Conservation (phyloP, 495 filamentous ascomycete genomes). For the Thermochaetoides thermophila region DNA sequence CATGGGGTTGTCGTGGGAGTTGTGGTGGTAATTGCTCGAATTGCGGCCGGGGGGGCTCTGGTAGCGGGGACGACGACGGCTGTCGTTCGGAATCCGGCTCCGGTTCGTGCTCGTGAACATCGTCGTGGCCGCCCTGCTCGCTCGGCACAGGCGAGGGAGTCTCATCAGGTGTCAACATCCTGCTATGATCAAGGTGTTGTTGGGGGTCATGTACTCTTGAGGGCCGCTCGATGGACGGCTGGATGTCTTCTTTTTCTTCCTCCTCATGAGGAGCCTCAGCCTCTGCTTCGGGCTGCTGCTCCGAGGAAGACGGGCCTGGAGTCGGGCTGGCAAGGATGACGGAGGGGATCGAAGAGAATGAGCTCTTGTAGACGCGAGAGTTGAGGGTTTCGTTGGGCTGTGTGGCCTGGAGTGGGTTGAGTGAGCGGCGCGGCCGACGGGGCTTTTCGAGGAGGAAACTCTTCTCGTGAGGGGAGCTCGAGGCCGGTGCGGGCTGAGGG, state of each 20-base stretch:
- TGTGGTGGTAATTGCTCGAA: constrained; percentile 3
- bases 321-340: constrained; percentile 33
- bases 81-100: not conserved
- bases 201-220: constrained; percentile 23
- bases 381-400: too few species aligned
- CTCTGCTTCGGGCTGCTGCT: not conserved
- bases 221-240: constrained; percentile 23
- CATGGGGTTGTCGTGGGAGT: not conserved
- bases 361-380: constrained; percentile 32
- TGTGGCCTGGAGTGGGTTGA: constrained; percentile 4
- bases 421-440: too few species aligned
- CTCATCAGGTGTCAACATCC: constrained; percentile 40
- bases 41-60: too few species aligned
- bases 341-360: constrained; percentile 36
- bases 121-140: constrained; percentile 6
- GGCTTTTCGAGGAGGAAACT: too few species aligned
- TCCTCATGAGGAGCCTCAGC: too few species aligned
- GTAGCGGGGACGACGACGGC: too few species aligned
- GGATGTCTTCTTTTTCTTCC: constrained; percentile 10
- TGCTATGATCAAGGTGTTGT: constrained; percentile 22
- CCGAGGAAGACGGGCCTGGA: constrained; percentile 16
- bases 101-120: not conserved
- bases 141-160: constrained; percentile 34
- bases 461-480: too few species aligned
- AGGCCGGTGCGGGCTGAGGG: constrained; percentile 3